phyloP scores from a whole-genome alignment of 148 eudicot genomes.

The Polygonum maritimum region DNA sequence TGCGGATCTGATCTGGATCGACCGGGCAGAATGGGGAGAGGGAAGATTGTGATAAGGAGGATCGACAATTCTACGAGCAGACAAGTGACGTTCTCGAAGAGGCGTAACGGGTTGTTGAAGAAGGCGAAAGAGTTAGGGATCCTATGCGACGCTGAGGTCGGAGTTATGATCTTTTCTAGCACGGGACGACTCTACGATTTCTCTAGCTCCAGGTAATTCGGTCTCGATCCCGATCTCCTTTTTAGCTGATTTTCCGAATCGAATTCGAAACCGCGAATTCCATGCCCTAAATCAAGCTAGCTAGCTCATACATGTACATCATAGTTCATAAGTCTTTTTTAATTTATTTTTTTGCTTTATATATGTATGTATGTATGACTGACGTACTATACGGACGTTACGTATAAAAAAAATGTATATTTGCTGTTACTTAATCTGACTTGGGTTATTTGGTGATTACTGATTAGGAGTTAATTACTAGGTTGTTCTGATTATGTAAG shows the following conservation, averaged over 20 bases:
- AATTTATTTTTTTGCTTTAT: not conserved
- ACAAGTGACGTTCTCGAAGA: constrained; percentile 57
- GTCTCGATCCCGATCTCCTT: not conserved
- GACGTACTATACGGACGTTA: not conserved
- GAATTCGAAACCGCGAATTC: not conserved
- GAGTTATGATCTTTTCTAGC: constrained; percentile 54
- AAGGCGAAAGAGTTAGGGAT: constrained; percentile 55
- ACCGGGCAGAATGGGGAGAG: constrained; percentile 39
- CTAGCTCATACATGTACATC: too few relatives aligned
- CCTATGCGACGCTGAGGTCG: constrained; percentile 61
- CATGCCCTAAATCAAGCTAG: not conserved
- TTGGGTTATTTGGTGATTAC: not conserved
- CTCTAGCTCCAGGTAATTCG: constrained; percentile 37
- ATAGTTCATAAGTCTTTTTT: not conserved
- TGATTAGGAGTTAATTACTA: not conserved
- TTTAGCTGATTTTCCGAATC: not conserved
- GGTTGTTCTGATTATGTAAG: not conserved
- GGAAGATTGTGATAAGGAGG: constrained; percentile 56
- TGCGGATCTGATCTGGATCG: not conserved
- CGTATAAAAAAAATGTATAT: not conserved
- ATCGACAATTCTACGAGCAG: constrained; percentile 57
- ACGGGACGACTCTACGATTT: constrained; percentile 46
- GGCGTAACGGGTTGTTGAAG: constrained; percentile 49
- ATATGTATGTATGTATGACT: not conserved
- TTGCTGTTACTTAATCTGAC: not conserved